These are phyloP conservation scores for Trichomonas vaginalis DNA, from an alignment of 208 protist species.

Conservation along the genomic window DNA sequence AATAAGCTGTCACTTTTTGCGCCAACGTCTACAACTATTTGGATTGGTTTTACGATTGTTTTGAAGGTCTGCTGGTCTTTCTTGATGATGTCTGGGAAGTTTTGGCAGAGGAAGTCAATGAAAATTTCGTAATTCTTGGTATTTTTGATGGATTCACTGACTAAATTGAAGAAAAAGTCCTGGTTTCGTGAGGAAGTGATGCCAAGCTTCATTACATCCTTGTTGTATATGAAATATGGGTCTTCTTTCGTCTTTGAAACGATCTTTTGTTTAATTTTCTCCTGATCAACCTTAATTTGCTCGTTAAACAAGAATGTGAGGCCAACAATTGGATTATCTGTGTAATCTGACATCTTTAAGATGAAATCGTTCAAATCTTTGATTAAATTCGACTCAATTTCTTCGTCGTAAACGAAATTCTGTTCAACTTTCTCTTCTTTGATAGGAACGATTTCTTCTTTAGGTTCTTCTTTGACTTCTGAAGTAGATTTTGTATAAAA, in stretches of 20 bases:
- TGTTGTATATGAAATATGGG: not conserved
- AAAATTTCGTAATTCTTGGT: not conserved
- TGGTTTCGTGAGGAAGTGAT: not conserved
- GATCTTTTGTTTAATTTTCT: not conserved
- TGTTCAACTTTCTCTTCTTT: not conserved
- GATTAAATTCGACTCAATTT: not conserved
- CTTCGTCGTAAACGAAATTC: not conserved
- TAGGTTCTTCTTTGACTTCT: not conserved
- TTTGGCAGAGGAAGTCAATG: not conserved
- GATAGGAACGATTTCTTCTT: not conserved
- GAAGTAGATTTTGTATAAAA: not conserved
- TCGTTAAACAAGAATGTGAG: not conserved
- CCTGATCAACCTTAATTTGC: not conserved
- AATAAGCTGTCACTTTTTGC: not conserved
- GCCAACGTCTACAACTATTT: not conserved
- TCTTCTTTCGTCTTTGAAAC: not conserved
- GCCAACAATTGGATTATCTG: not conserved
- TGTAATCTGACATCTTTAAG: not conserved
- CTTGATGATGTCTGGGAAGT: not conserved
- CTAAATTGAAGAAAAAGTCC: not conserved
- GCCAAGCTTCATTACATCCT: not conserved
- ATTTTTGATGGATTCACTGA: not conserved
- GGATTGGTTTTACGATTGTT: not conserved
- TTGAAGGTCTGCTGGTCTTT: not conserved
- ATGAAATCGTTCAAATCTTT: not conserved